Base-by-base conservation (phyloP, 2,329 filamentous ascomycete species). In the Verticillium tricorpus region DNA sequence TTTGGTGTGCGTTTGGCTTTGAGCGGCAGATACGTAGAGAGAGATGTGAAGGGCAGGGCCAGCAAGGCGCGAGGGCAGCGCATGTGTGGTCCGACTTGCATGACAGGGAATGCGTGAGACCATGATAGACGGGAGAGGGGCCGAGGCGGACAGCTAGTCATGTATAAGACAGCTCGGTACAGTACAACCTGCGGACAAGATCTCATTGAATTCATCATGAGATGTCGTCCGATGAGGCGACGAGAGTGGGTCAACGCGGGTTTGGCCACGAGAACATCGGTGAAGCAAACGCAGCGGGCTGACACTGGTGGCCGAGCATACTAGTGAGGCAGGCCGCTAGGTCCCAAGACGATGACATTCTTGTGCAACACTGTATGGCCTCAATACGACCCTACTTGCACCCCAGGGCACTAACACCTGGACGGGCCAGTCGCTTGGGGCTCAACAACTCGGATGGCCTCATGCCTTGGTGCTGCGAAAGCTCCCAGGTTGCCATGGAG, bases 401-500 rank as follows among this genome's bases (percentile, higher is more conserved):
- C n/a, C 28, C 19, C 45, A 50, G 45, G 17, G 45, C 45, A 50
- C 45, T 50, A 50, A 50, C 19, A 50, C 9, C 45, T 50, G 45
- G 45, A n/a, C 19, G 11, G 19, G 8, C 45, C 22, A 22, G 19
- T 50, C n/a, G 45, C 45, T 50, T 50, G 45, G 22, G 45, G 19
- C 45, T n/a, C 45, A 50, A 50, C 45, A 50, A 50, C 45, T 8
- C 45, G n/a, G n/a, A n/a, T 2, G 56, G 34, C 58, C 28, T 19
- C 60, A 61, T 60, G 22, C 34, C 59, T 35, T 62, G 60, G 37
- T 62, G 34, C 35, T 61, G 60, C 64, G 22, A 59, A 56, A 58
- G 59, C 19, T 25, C 8, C 22, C 45, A 50, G n/a, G 8, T 50
- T 9, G n/a, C n/a, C 8, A n/a, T 22, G 17, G 9, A 22, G 2